phyloP scores from a whole-genome alignment of 2,329 filamentous ascomycete species.

The Colletotrichum chrysophilum region DNA sequence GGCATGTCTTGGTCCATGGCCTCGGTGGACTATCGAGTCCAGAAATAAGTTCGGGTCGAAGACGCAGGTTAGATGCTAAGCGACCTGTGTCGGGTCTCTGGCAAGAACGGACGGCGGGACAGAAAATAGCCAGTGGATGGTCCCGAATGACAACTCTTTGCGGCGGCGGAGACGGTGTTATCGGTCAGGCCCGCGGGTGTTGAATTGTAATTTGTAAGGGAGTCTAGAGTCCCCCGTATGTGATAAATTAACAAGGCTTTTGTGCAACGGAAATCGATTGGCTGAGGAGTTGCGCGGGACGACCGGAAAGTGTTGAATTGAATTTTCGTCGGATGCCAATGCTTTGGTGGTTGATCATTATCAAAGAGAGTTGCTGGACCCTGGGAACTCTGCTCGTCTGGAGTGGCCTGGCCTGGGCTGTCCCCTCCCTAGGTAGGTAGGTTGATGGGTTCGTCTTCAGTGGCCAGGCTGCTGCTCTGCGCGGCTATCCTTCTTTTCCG shows the following conservation, averaged over 20 bases:
- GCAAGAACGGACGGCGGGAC: not conserved
- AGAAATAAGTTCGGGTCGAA: not conserved
- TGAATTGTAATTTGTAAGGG: not conserved
- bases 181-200: not conserved
- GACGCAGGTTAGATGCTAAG: not conserved
- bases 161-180: not conserved
- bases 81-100: not conserved
- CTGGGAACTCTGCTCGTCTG: not conserved
- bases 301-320: slow-evolving; percentile 4
- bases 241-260: not conserved
- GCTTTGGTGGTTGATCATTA: not conserved
- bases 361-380: not conserved
- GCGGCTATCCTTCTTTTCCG: not conserved
- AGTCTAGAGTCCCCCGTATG: not conserved
- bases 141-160: not conserved
- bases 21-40: not conserved
- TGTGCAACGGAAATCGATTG: not conserved
- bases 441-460: not conserved
- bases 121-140: not conserved
- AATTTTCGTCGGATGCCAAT: not conserved
- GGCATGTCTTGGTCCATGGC: not conserved
- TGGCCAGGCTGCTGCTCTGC: not conserved
- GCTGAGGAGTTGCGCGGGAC: not conserved
- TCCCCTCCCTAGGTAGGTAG: not conserved
- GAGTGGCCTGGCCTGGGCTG: not conserved